phyloP scores from a whole-genome alignment of 495 filamentous ascomycete species.

The Aspergillus asperescens region DNA sequence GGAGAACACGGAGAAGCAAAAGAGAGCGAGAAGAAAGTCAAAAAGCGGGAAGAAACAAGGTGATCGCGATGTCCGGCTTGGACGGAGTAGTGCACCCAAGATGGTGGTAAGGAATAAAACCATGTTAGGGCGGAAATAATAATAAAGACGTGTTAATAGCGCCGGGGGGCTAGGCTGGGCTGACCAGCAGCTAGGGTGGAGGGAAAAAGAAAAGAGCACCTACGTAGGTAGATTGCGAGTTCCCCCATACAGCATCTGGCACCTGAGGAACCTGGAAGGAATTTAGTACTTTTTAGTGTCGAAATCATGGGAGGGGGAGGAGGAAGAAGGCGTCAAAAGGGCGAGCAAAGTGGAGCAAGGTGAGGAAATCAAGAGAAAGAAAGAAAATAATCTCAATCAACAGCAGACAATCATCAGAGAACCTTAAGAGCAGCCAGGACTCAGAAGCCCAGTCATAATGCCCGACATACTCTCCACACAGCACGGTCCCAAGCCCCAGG shows the following conservation, averaged over 20 bases:
- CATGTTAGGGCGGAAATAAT: constrained; percentile 1
- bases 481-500: constrained; percentile 2
- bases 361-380: constrained; percentile 1
- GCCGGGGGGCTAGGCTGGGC: constrained; percentile 1
- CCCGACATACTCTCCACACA: neutral
- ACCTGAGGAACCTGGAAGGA: neutral
- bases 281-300: constrained; percentile 6
- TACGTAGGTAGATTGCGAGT: neutral
- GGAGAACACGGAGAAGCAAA: neutral
- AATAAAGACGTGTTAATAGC: constrained; percentile 9
- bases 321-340: neutral
- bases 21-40: neutral
- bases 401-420: neutral
- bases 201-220: neutral
- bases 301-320: constrained; percentile 3
- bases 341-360: neutral
- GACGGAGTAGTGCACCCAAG: constrained; percentile 2
- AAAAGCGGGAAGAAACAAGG: neutral
- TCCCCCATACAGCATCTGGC: neutral
- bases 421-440: neutral
- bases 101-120: constrained; percentile 7
- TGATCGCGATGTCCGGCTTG: constrained; percentile 2
- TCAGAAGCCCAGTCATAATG: constrained; percentile 2
- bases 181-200: neutral
- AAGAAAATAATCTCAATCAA: constrained; percentile 1